Conservation (phyloP, 768 basidiomycete species). For the Hygrocybe punicea region DNA sequence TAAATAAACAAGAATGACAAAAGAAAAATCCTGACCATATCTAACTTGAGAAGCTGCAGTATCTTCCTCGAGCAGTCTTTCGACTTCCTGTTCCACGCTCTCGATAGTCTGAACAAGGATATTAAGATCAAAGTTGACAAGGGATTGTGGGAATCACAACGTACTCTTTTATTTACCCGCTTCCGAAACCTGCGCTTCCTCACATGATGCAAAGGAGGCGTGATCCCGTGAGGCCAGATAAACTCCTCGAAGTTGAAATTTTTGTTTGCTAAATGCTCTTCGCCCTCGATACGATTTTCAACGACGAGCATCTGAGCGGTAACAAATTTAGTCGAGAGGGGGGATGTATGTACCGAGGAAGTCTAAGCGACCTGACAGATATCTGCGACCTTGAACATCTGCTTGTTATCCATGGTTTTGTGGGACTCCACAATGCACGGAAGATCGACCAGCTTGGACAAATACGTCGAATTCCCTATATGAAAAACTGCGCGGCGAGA, state of each 20-base stretch:
- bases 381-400: constrained; percentile 98
- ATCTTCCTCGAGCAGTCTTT: constrained; percentile 79
- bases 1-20: not conserved
- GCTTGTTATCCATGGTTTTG: constrained; percentile 93
- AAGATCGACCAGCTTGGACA: constrained; percentile 92
- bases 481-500: constrained; percentile 89
- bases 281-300: constrained; percentile 66
- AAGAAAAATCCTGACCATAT: constrained; percentile 52
- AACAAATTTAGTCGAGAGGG: constrained; percentile 12
- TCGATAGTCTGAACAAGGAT: constrained; percentile 69
- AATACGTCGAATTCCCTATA: constrained; percentile 73
- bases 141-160: constrained; percentile 19
- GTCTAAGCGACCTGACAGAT: constrained; percentile 78
- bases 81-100: constrained; percentile 91
- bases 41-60: constrained; percentile 69
- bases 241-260: constrained; percentile 91
- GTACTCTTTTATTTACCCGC: constrained; percentile 75
- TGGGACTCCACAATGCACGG: constrained; percentile 93
- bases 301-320: constrained; percentile 82
- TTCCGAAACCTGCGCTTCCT: constrained; percentile 92
- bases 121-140: not conserved
- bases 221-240: constrained; percentile 95
- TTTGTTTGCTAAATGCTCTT: constrained; percentile 58
- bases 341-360: constrained; percentile 6
- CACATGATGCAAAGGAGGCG: constrained; percentile 86